A percentile compares a stretch with the other conserved stretches of the same genome.
Evolutionary conservation across 2,329 filamentous ascomycete genomes (phyloP).

Genomic region (Colletotrichum sp.): DNA sequence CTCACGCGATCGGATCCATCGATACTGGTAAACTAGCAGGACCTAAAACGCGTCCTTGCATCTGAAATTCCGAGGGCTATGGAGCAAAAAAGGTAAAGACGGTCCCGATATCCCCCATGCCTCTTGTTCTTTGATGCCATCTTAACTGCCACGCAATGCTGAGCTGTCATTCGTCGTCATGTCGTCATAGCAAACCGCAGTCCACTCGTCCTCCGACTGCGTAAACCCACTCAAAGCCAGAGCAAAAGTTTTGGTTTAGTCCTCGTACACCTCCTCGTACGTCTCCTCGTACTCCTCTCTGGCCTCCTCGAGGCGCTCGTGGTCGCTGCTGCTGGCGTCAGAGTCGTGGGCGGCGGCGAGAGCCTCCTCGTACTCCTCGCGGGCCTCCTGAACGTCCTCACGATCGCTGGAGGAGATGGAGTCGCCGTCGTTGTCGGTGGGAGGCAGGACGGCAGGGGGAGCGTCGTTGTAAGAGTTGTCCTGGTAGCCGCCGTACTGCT

Average conservation of each 20-base stretch:
- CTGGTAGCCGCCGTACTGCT: slow-evolving; percentile 20
- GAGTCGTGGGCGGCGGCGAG: slow-evolving; percentile 43
- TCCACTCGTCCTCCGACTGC: neutral
- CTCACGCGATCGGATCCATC: neutral
- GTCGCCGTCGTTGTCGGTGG: slow-evolving; percentile 44
- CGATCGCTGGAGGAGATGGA: slow-evolving; percentile 48
- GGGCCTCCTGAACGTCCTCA: slow-evolving; percentile 46
- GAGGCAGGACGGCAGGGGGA: slow-evolving; percentile 40
- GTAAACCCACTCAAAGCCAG: neutral
- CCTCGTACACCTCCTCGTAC: slow-evolving; percentile 48
- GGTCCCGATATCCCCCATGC: slow-evolving; percentile 3
- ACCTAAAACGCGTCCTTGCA: slow-evolving; percentile 1
- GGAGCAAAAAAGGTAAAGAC: neutral
- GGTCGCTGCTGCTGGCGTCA: slow-evolving; percentile 55
- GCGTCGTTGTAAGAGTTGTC: slow-evolving; percentile 22
- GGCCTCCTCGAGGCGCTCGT: slow-evolving; percentile 58
- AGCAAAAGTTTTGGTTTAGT: slow-evolving; percentile 1
- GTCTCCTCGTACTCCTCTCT: slow-evolving; percentile 55
- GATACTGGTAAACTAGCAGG: neutral
- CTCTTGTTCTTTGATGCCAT: neutral
- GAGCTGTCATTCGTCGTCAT: slow-evolving; percentile 10
- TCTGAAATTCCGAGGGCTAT: slow-evolving; percentile 3
- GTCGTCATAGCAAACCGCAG: slow-evolving; percentile 9
- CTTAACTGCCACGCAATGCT: slow-evolving; percentile 15
- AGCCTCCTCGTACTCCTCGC: slow-evolving; percentile 49